Conservation (phyloP, 83 land plant genomes). For the Picea mariana region DNA sequence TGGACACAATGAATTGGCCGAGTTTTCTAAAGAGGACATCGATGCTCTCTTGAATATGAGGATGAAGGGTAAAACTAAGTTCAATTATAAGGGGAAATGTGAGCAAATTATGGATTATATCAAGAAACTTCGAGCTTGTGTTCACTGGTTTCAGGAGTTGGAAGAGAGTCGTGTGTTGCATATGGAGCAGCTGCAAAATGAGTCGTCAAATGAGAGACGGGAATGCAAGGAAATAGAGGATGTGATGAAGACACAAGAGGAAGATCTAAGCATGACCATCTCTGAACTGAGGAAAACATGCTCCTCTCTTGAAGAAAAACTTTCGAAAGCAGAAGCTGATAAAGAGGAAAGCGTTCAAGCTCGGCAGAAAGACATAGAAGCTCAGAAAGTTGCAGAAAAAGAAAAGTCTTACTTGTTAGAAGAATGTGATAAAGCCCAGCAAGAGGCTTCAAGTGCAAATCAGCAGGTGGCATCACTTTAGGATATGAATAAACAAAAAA, state of each 20-base stretch:
- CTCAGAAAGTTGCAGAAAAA: constrained; percentile 36
- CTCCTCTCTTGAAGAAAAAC: too few relatives aligned
- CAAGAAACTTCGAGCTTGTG: constrained; percentile 75
- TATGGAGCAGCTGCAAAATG: constrained; percentile 41
- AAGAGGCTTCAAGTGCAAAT: too few relatives aligned
- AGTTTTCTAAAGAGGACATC: constrained; percentile 55
- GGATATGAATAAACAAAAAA: too few relatives aligned
- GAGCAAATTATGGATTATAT: constrained; percentile 84
- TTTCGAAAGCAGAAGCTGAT: too few relatives aligned
- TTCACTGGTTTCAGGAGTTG: constrained; percentile 75
- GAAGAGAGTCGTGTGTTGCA: constrained; percentile 51
- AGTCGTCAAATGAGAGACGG: constrained; percentile 42
- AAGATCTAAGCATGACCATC: too few relatives aligned
- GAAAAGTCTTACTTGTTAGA: constrained; percentile 26
- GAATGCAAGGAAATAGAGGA: constrained; percentile 50
- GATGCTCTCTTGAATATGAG: constrained; percentile 71
- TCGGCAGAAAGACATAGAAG: constrained; percentile 39
- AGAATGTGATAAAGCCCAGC: constrained; percentile 37
- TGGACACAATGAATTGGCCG: not conserved
- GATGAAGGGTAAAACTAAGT: constrained; percentile 79
- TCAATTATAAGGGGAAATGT: constrained; percentile 83
- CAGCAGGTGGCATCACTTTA: too few relatives aligned
- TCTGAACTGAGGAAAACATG: too few relatives aligned
- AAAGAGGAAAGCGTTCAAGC: constrained; percentile 41
- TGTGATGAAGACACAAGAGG: too few relatives aligned